phyloP scores from a whole-genome alignment of 2,329 filamentous ascomycete genomes.

The Dothistroma pini region DNA sequence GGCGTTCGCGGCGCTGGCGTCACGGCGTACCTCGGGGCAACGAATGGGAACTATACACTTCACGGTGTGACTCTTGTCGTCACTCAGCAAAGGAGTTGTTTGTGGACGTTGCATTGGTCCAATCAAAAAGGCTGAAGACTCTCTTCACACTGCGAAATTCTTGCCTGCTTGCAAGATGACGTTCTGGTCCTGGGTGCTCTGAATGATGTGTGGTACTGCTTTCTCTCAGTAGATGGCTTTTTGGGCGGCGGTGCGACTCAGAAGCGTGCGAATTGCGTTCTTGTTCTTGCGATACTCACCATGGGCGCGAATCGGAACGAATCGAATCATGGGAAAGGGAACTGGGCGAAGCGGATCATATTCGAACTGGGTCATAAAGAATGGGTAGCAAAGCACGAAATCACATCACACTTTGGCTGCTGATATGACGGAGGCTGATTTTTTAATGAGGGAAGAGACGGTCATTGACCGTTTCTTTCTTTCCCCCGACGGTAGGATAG shows the following conservation, averaged over 20 bases:
- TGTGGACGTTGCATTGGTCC: constrained; percentile 5
- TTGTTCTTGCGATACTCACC: background rate
- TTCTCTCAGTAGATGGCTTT: background rate
- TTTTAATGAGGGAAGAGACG: background rate
- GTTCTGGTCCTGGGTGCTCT: background rate
- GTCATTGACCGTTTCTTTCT: background rate
- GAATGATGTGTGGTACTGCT: background rate
- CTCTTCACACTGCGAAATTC: background rate
- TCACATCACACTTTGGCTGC: background rate
- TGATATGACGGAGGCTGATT: background rate
- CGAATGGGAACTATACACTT: constrained; percentile 17
- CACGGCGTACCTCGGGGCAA: constrained; percentile 21
- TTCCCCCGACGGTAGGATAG: background rate
- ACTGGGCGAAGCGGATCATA: background rate
- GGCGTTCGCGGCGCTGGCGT: constrained; percentile 31
- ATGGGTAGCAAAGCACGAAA: background rate
- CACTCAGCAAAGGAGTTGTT: constrained; percentile 4
- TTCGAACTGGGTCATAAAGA: background rate
- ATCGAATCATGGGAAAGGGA: background rate
- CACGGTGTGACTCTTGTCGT: constrained; percentile 10
- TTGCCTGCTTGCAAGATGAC: constrained; percentile 2
- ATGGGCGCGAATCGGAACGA: background rate
- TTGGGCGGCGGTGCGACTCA: background rate
- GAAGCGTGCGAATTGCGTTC: background rate
- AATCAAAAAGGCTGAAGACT: background rate